A percentile compares a stretch with the other conserved stretches of the same genome.
Conservation (phyloP, 2,329 filamentous ascomycete genomes). For the Xylaria sp. region DNA sequence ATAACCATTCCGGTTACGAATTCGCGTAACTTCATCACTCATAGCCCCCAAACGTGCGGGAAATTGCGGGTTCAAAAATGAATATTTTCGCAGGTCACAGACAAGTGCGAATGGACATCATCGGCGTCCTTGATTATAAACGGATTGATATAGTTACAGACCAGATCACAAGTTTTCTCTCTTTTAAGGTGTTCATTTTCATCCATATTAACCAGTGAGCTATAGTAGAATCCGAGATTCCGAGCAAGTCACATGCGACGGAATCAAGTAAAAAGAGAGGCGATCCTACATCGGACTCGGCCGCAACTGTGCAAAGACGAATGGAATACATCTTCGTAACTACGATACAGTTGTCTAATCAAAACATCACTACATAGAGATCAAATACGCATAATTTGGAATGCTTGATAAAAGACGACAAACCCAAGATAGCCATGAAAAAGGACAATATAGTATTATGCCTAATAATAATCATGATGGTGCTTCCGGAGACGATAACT, state of each 20-base stretch:
- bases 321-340: not conserved
- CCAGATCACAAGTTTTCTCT: not conserved
- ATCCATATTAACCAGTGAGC: not conserved
- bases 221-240: not conserved
- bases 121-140: not conserved
- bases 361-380: not conserved
- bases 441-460: not conserved
- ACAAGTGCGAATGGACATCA: no score
- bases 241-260: not conserved
- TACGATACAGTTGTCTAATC: not conserved
- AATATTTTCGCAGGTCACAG: no score
- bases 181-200: not conserved
- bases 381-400: slow-evolving; percentile 8
- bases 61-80: no score
- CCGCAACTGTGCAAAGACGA: not conserved
- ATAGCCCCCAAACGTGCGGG: no score
- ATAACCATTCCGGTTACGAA: no score
- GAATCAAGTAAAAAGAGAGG: not conserved
- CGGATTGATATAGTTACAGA: not conserved
- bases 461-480: slow-evolving; percentile 21
- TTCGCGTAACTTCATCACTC: no score
- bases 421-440: not conserved
- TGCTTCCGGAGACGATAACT: not conserved
- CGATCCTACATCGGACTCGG: slow-evolving; percentile 2
- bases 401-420: slow-evolving; percentile 2